Evolutionary conservation across 2,329 filamentous ascomycete genomes (phyloP), one percentile per base, ranked within the genome.

Genomic region (Clonostachys rhizophaga): DNA sequence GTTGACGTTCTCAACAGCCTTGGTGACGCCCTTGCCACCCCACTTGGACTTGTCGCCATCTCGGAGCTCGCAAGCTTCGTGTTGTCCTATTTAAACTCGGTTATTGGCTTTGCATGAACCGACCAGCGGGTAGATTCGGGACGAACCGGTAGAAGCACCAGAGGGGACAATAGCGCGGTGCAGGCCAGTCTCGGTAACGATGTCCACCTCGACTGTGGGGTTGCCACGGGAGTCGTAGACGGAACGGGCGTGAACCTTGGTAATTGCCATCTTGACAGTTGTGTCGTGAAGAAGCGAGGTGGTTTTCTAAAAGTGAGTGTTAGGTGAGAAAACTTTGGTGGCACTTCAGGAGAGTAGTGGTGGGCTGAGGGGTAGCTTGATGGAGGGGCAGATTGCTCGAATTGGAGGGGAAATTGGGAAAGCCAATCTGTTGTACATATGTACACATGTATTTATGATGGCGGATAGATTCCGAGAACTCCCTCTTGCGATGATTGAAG

Each of bases 201-300:
- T 84, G 70, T 96, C 92, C 64, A 97, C 92, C 82, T 97, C 92
- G 66, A 96, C 92, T 68, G 94, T 99, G 65, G 94, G 94, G 86
- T 99, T 99, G 70, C 83, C 83, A 69, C 94, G 92, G 71, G 94
- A 97, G 83, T 99, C 94, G 84, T 92, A 99, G 79, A 99, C 91
- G 66, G 87, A 91, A 69, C 94, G 88, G 67, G 88, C 89, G 82
- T 91, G 87, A 68, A 94, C 82, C 81, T 91, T 92, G 72, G 84
- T 84, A 74, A 94, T 89, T 65, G 88, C 78, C 94, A 99, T 99
- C 58, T 68, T 91, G 74, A 30, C 24, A 30, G 24, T 30, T 30
- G 24, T 30, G 24, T 30, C 24, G 24, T 30, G 24, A 30, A 30
- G 24, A 30, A 30, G 24, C 24, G 24, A 30, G 61, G 48, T 46